A percentile compares a stretch with the other conserved stretches of the same genome.
Conservation (phyloP, 2,329 filamentous ascomycete species). For the Beauveria sp. region DNA sequence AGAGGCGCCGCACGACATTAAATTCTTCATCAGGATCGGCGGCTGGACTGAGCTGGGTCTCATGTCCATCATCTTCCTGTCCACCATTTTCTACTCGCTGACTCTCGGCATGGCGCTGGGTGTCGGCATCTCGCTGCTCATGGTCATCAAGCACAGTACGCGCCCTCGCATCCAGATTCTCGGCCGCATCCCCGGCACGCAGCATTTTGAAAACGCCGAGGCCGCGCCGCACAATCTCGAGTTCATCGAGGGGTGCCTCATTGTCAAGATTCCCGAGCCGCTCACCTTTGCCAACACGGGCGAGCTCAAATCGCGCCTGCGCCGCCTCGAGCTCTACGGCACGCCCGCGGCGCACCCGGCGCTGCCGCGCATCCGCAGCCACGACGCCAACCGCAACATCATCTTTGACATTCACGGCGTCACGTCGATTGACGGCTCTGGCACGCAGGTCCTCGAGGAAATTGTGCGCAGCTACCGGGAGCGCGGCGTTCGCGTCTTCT, state of each 20-base stretch:
- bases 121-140: slow-evolving; percentile 81
- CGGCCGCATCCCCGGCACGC: slow-evolving; percentile 76
- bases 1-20: slow-evolving; percentile 86
- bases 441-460: slow-evolving; percentile 82
- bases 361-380: slow-evolving; percentile 66
- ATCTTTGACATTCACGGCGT: slow-evolving; percentile 99
- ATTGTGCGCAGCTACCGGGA: slow-evolving; percentile 78
- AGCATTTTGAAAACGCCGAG: slow-evolving; percentile 80
- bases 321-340: slow-evolving; percentile 84
- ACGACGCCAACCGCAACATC: slow-evolving; percentile 82
- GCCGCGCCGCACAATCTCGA: slow-evolving; percentile 66
- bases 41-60: slow-evolving; percentile 80
- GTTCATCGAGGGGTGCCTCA: slow-evolving; percentile 84
- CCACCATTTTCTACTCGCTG: slow-evolving; percentile 92
- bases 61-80: slow-evolving; percentile 83
- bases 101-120: slow-evolving; percentile 90
- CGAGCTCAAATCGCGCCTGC: slow-evolving; percentile 74
- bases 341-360: slow-evolving; percentile 78
- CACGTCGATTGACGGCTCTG: slow-evolving; percentile 85
- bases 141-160: slow-evolving; percentile 84
- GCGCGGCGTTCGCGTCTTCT: slow-evolving; percentile 69
- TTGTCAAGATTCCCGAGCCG: slow-evolving; percentile 96
- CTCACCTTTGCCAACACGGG: slow-evolving; percentile 96
- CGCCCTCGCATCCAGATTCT: slow-evolving; percentile 93
- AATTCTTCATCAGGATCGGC: slow-evolving; percentile 78